Percentiles rank a stretch among this genome's conserved stretches.
These are phyloP conservation scores for Emmonsiellopsis sp. DNA, from an alignment of 2,329 filamentous ascomycete genomes.

Conservation along the genomic window DNA sequence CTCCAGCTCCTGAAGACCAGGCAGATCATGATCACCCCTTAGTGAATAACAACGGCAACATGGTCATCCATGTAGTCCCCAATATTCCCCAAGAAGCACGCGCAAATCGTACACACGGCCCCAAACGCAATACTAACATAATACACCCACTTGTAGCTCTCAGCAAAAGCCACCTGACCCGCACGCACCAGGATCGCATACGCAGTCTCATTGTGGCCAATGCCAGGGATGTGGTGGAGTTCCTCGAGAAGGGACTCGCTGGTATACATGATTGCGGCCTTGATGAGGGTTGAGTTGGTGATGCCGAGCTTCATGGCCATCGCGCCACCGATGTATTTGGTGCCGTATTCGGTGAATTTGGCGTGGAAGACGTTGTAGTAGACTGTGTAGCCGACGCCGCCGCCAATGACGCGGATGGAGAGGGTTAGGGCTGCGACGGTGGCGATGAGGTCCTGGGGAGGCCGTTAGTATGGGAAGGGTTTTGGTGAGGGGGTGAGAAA, in stretches of 20 bases:
- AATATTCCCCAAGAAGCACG: constrained; percentile 51
- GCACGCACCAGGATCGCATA: constrained; percentile 46
- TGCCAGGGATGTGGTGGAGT: constrained; percentile 42
- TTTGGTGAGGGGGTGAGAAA: not conserved
- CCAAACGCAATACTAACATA: constrained; percentile 56
- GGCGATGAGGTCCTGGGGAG: constrained; percentile 49
- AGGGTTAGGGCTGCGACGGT: constrained; percentile 60
- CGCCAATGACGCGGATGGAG: constrained; percentile 59
- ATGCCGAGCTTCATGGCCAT: constrained; percentile 43
- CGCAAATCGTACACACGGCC: constrained; percentile 44
- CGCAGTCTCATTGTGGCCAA: constrained; percentile 41
- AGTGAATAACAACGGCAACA: constrained; percentile 43
- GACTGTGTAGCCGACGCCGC: constrained; percentile 54
- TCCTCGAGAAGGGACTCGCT: constrained; percentile 42
- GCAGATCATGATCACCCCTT: not conserved
- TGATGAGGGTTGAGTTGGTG: constrained; percentile 38
- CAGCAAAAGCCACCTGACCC: constrained; percentile 47
- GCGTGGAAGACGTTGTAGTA: constrained; percentile 44
- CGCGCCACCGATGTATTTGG: constrained; percentile 40
- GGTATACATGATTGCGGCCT: constrained; percentile 44
- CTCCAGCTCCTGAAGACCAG: too few relatives aligned
- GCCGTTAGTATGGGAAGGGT: not conserved
- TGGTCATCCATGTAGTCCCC: constrained; percentile 49
- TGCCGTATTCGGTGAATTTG: constrained; percentile 38
- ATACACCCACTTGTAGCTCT: constrained; percentile 53